Evolutionary conservation across 73 alveolate species (phyloP).

Genomic region (Paramecium pentaurelia): DNA sequence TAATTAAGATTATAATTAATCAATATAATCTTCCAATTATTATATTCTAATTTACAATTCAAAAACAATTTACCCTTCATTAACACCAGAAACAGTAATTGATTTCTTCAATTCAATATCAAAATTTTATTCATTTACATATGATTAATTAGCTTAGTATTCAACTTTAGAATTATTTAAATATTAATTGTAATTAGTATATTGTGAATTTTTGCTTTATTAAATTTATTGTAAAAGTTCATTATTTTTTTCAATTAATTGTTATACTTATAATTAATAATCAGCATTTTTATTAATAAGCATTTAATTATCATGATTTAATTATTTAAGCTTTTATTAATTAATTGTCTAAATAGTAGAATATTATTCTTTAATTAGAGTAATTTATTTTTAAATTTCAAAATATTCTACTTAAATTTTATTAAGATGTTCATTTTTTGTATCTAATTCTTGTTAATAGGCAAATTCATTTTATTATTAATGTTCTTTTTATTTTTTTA

Average conservation of each 20-base stretch:
- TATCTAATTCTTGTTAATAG: not conserved
- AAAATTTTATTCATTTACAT: constrained; percentile 11
- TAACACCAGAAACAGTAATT: not conserved
- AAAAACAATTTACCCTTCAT: constrained; percentile 5
- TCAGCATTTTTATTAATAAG: not conserved
- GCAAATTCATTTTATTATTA: not conserved
- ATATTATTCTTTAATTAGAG: not conserved
- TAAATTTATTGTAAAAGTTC: not conserved
- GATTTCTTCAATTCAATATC: constrained; percentile 31
- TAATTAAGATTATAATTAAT: not conserved
- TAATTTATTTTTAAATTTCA: not conserved
- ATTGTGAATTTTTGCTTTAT: not conserved
- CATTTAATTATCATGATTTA: not conserved
- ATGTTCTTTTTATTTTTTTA: not conserved
- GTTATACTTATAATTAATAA: not conserved
- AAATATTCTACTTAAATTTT: not conserved
- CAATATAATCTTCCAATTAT: not conserved
- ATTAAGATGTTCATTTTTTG: not conserved
- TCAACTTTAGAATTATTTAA: not conserved
- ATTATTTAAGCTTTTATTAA: not conserved
- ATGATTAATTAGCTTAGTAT: not conserved
- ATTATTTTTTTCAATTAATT: not conserved
- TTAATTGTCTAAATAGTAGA: not conserved
- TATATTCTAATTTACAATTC: not conserved
- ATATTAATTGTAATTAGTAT: not conserved